phyloP scores from a whole-genome alignment of 2,329 filamentous ascomycete species.

The Zymoseptoria ardabiliae region DNA sequence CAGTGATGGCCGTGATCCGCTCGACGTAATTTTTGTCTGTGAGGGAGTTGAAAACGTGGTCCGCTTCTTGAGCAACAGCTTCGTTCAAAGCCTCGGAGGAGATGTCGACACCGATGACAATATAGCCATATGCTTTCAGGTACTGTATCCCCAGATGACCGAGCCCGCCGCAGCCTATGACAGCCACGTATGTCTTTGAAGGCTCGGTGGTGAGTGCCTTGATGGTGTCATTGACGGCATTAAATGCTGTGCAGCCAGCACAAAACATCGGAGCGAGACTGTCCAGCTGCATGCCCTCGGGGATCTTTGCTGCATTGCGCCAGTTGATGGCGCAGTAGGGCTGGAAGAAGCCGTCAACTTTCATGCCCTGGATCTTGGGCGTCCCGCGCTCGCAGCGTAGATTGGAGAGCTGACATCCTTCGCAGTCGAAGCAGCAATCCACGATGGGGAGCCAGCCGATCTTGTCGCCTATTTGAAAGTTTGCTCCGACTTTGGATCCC shows the following conservation, averaged over 20 bases:
- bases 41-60: constrained; percentile 14
- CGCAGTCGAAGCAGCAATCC: constrained; percentile 14
- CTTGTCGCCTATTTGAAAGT: constrained; percentile 9
- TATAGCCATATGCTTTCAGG: constrained; percentile 41
- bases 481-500: constrained; percentile 5
- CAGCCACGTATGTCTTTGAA: constrained; percentile 7
- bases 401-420: constrained; percentile 12
- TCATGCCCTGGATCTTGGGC: constrained; percentile 14
- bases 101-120: constrained; percentile 39
- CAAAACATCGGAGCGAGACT: constrained; percentile 12
- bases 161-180: constrained; percentile 11
- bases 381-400: constrained; percentile 9
- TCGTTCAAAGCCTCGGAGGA: constrained; percentile 29
- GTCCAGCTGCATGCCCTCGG: constrained; percentile 12
- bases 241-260: constrained; percentile 13
- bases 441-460: constrained; percentile 15
- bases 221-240: constrained; percentile 19
- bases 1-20: constrained; percentile 7
- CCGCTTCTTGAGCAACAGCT: constrained; percentile 11
- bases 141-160: constrained; percentile 41
- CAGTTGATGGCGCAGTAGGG: constrained; percentile 11
- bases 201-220: constrained; percentile 7
- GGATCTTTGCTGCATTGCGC: constrained; percentile 13
- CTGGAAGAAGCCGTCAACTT: constrained; percentile 14
- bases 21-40: constrained; percentile 7